Base-by-base conservation (phyloP, 306 rosid genomes). In the Albizia julibrissin region DNA sequence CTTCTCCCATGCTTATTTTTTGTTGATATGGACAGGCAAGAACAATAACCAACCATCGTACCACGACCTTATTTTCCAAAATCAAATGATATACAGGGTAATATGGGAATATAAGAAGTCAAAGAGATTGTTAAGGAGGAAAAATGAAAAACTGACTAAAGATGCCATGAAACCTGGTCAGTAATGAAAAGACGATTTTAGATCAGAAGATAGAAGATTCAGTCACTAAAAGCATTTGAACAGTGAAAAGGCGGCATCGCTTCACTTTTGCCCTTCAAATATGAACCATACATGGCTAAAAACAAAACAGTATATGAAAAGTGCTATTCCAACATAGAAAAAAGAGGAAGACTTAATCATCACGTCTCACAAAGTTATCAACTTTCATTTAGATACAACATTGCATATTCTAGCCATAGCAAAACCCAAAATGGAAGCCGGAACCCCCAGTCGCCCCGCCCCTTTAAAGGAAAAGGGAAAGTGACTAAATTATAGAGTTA, bases 371-470 rank as follows among this genome's bases (percentile, higher is more conserved):
- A 24, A 46, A 73, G 21, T 54, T 19, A 52, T 10, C 72, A 46
- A 67, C 61, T 64, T 64, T 62, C 10, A 58, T 61, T 59, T 29
- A 59, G 75, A 68, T 39, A 37, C 74, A 73, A 62, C 66, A 69
- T 24, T 52, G 34, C 18, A 72, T 80, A n/a, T 12, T 72, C 29
- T 33, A 5, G 66, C 58, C 74, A 61, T 3, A 56, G 7, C 12
- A 46, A 44, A 50, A 49, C 74, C 56, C 18, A 73, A 31, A 52
- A 47, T 50, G 67, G 54, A 72, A 72, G 76, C 12, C 31, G 66
- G 0, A 74, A 50, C 37, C 76, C 12, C 49, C 78, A 64, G 46
- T 58, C 26, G 21, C 4, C 69, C 42, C 18, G 40, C 5, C 69
- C 11, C 11, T 29, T 15, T 5, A 29, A 29, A 64, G 69, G 69